Base-by-base conservation (phyloP, 208 protist genomes). In the Crithidia bombi region DNA sequence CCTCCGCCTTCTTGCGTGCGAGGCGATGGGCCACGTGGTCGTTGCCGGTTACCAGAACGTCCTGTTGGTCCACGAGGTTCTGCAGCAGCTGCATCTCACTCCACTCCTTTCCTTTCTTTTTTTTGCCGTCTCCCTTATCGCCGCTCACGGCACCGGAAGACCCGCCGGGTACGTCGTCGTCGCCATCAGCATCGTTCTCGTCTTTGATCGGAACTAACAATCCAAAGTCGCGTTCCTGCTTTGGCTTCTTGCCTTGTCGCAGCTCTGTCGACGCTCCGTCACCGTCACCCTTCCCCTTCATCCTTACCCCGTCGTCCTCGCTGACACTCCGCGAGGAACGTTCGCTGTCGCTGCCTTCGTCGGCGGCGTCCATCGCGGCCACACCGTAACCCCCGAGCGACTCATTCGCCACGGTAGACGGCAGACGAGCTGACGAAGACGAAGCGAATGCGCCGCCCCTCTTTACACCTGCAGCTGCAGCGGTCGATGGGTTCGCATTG, bases 11-110 rank as follows among this genome's bases (percentile, higher is more conserved):
- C 43, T 79, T 44, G 12, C 73, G 73, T 15, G 89, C 89, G n/a
- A 95, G 74, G 3, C 65, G 79, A 12, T 79, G 82, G 30, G 79
- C 69, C 21, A 81, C 62, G 14, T 19, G 43, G 41, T 95, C 85
- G 21, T 41, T 73, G 21, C 81, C 81, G 0, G 76, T 66, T 21
- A 90, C 51, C 14, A 47, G 30, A 26, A 87, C 62, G 36, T 87
- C 75, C 26, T 83, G 56, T 1, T 79, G 80, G 52, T 95, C 79
- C 15, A 95, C 65, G 15, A 95, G 63, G 30, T 81, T 56, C 61
- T 82, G 71, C 36, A 95, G 68, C 50, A 95, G 38, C 43, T 59
- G 39, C 38, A 57, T 81, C 63, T 81, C 54, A 19, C 55, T 28
- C 14, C 49, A 65, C 39, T 55, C 59, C 35, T 54, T 58, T 6